These are phyloP conservation scores for Polygonum maritimum DNA, from an alignment of 148 eudicot genomes.

Conservation along the genomic window DNA sequence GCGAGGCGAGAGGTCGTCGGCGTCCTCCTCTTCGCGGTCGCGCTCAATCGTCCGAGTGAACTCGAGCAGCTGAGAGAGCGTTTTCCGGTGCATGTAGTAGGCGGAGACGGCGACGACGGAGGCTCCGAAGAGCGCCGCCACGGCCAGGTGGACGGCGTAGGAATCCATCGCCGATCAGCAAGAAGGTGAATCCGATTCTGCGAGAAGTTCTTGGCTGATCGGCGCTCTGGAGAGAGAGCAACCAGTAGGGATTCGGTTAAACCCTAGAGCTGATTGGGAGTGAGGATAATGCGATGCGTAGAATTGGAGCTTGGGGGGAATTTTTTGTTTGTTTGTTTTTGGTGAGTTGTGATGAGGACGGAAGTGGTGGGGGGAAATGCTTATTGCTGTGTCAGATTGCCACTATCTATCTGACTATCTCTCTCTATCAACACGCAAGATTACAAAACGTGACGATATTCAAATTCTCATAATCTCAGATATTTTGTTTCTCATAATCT, in stretches of 20 bases:
- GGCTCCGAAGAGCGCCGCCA: conserved; percentile 96
- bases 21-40: conserved; percentile 32
- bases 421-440: not conserved
- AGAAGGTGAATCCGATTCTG: not conserved
- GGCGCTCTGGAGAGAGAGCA: not conserved
- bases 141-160: conserved; percentile 67
- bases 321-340: conserved; percentile 2
- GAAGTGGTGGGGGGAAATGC: not conserved
- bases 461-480: not conserved
- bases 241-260: not conserved
- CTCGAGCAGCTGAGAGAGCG: conserved; percentile 79
- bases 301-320: not conserved
- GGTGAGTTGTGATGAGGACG: not conserved
- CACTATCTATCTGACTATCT: not conserved
- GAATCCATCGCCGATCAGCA: conserved; percentile 38
- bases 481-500: not conserved
- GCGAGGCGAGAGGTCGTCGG: conserved; percentile 21
- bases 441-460: not conserved
- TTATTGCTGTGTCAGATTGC: not conserved
- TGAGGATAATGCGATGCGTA: not conserved
- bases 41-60: conserved; percentile 69
- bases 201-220: not conserved
- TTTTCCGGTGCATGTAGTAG: conserved; percentile 89
- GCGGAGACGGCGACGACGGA: conserved; percentile 95
- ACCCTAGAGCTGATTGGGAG: not conserved